A percentile compares a stretch with the other conserved stretches of the same genome.
These are phyloP conservation scores for Mycena galericulata DNA, from an alignment of 768 basidiomycete species.

Conservation along the genomic window DNA sequence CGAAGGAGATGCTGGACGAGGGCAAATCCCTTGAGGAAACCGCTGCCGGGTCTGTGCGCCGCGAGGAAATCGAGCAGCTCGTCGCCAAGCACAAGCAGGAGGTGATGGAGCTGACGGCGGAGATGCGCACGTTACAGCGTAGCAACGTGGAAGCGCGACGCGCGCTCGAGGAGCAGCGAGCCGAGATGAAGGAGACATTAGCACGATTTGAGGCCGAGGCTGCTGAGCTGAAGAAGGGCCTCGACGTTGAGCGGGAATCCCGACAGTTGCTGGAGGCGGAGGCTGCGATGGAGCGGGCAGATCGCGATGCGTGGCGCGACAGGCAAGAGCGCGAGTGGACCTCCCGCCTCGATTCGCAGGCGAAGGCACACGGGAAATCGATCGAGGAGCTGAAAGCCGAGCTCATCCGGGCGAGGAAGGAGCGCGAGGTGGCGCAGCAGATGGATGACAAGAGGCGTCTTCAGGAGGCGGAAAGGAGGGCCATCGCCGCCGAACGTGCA, in stretches of 20 bases:
- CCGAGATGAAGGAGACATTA: slow-evolving; percentile 1
- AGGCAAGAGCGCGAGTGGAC: no score
- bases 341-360: no score
- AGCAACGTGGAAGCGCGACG: slow-evolving; percentile 6
- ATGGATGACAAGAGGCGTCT: no score
- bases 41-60: slow-evolving; percentile 53
- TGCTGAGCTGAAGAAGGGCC: background rate
- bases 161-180: slow-evolving; percentile 25
- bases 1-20: slow-evolving; percentile 54
- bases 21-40: slow-evolving; percentile 53
- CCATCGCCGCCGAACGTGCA: no score
- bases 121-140: slow-evolving; percentile 42
- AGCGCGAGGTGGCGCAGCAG: no score
- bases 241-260: background rate
- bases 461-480: no score
- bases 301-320: no score
- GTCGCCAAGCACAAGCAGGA: slow-evolving; percentile 51
- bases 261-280: background rate
- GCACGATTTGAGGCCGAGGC: background rate
- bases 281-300: no score
- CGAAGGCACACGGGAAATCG: no score
- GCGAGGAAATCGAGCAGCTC: slow-evolving; percentile 49
- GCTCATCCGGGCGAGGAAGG: no score
- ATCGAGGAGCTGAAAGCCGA: no score
- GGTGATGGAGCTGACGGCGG: slow-evolving; percentile 46